Evolutionary conservation across 305 asterid species (phyloP).

Genomic region (Nicotiana rustica): DNA sequence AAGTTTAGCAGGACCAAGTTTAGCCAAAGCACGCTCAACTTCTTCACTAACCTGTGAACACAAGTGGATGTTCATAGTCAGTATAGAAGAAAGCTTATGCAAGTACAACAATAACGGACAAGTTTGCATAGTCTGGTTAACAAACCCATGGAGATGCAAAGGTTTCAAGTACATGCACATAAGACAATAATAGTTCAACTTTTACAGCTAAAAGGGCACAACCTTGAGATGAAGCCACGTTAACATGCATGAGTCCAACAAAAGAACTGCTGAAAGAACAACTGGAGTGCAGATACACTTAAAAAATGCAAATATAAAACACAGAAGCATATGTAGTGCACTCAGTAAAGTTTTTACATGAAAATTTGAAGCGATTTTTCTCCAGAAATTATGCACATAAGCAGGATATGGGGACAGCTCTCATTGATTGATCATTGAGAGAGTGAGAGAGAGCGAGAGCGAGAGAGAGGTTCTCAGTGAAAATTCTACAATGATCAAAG

Average conservation of each 20-base stretch:
- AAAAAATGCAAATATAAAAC: not conserved
- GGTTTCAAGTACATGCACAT: conserved; percentile 14
- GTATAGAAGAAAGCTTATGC: not conserved
- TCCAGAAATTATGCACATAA: not conserved
- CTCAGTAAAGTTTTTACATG: not conserved
- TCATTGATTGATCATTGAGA: not conserved
- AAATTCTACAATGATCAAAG: conserved; percentile 1
- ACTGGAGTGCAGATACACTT: not conserved
- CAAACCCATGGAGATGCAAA: conserved; percentile 12
- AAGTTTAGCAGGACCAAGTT: conserved; percentile 75
- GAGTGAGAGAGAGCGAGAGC: not conserved
- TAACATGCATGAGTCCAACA: not conserved
- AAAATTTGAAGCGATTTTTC: not conserved
- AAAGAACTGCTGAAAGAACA: conserved; percentile 2
- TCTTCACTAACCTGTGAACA: conserved; percentile 89
- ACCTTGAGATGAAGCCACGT: not conserved
- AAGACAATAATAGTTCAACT: not conserved
- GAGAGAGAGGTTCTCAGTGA: not conserved
- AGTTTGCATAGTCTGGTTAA: not conserved
- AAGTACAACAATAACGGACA: conserved; percentile 3
- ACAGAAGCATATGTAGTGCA: not conserved
- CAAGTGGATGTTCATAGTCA: not conserved
- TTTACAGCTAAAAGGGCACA: conserved; percentile 1
- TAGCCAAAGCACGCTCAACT: conserved; percentile 97
- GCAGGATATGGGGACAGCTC: conserved; percentile 6